A percentile compares a stretch with the other conserved stretches of the same genome.
Evolutionary conservation across 257 asterid genomes (phyloP).

Genomic region (Rubia yunnanensis): DNA sequence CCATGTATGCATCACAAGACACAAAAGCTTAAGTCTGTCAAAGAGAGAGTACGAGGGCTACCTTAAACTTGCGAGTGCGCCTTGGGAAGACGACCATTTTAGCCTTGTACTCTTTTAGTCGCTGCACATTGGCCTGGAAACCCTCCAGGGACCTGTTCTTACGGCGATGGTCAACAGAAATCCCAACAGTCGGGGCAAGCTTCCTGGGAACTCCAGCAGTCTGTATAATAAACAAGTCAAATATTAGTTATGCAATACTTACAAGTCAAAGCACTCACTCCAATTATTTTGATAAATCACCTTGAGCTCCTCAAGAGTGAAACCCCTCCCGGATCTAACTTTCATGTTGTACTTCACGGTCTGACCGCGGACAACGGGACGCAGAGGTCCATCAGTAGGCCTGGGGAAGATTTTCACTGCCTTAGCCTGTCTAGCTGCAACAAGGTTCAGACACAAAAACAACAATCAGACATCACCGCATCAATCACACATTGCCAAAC

Average conservation of each 20-base stretch:
- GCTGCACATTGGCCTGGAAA: slow-evolving; percentile 45
- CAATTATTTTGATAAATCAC: slow-evolving; percentile 17
- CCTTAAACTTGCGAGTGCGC: slow-evolving; percentile 24
- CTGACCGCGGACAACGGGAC: slow-evolving; percentile 66
- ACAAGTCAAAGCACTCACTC: background rate
- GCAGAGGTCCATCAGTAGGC: slow-evolving; percentile 65
- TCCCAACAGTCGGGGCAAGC: background rate
- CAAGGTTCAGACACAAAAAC: background rate
- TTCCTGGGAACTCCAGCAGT: background rate
- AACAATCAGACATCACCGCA: background rate
- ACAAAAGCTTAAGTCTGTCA: background rate
- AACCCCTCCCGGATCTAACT: slow-evolving; percentile 12
- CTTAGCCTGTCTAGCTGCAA: slow-evolving; percentile 59
- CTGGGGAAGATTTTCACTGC: slow-evolving; percentile 71
- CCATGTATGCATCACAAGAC: background rate
- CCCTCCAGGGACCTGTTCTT: slow-evolving; percentile 68
- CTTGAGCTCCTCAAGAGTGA: slow-evolving; percentile 68
- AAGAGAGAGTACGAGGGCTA: background rate
- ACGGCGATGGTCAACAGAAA: slow-evolving; percentile 11
- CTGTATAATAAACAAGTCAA: background rate
- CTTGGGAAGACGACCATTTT: slow-evolving; percentile 73
- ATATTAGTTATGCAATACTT: slow-evolving; percentile 35
- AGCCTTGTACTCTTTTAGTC: slow-evolving; percentile 38
- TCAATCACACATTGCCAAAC: background rate
- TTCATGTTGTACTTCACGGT: slow-evolving; percentile 60